Base-by-base conservation (phyloP, 1,284 basidiomycete species). In the Pseudozyma thailandica region DNA sequence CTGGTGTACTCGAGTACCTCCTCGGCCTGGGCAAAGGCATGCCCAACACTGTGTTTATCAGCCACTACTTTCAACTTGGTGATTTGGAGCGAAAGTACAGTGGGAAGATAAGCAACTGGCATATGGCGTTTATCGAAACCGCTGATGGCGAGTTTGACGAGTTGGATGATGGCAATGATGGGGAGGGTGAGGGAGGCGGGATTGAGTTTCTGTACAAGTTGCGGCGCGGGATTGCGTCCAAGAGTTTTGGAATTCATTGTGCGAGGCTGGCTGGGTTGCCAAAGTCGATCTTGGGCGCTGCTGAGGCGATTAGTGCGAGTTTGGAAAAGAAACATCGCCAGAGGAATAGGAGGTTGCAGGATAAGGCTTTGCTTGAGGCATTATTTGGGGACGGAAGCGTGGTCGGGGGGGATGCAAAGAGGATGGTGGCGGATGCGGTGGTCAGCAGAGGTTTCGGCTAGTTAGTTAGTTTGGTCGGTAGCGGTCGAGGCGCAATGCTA, bases 121-220 rank as follows among this genome's bases (percentile, higher is more conserved):
- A 82, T 55, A 80, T 82, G 80, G 68, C 68, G 3, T 70, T 64
- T 23, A 26, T 72, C 28, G 74, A 70, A 50, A 53, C 50, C 7
- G 25, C 37, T 0, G 41, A 42, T 8, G 38, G 47, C 20, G 37
- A 46, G 0, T 49, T 50, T 7, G 6, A 0, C 10, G 28, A 16
- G 2, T 25, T 53, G 2, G 50, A 52, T 12, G 45, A 41, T n/a
- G 33, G 16, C 9, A 52, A 2, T 25, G 53, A 35, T 16, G 47
- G 15, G 21, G 27, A 68, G 13, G 48, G 39, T 2, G 46, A 45
- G 10, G 45, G 20, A 20, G 55, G 16, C 20, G 59, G 71, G 20
- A 75, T 83, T 35, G 57, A 74, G 15, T 83, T 83, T 26, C 62
- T 83, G 9, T 82, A 83, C 65, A 73, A 68, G 39, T 57, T 83